Conservation (phyloP, 768 basidiomycete genomes). For the Boletus sensibilis region DNA sequence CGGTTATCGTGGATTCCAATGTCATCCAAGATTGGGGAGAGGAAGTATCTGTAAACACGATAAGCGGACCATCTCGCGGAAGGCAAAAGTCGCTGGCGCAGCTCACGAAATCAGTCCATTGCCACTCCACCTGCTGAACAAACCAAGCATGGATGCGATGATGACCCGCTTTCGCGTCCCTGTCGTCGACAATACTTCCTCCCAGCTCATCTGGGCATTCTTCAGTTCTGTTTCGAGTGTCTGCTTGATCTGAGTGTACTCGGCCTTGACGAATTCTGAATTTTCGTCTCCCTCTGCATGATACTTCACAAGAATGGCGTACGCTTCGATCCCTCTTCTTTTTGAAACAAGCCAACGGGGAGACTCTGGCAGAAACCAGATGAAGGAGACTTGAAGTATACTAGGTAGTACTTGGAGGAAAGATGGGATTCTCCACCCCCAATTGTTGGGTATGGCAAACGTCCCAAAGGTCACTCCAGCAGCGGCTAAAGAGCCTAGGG, state of each 20-base stretch:
- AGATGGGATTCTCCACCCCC: conserved; percentile 64
- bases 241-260: conserved; percentile 55
- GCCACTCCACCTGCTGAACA: conserved; percentile 14
- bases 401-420: conserved; percentile 58
- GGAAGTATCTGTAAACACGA: conserved; percentile 1
- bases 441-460: conserved; percentile 54
- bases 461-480: conserved; percentile 60
- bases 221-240: conserved; percentile 40
- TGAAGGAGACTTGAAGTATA: conserved; percentile 51
- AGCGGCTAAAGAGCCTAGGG: conserved; percentile 28
- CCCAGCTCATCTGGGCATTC: neutral
- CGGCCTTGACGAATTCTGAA: conserved; percentile 56
- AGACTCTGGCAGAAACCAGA: conserved; percentile 59
- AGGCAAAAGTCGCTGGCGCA: neutral
- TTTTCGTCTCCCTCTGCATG: conserved; percentile 55
- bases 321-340: conserved; percentile 50
- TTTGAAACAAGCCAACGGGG: conserved; percentile 63
- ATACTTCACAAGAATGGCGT: conserved; percentile 49
- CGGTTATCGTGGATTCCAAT: conserved; percentile 17
- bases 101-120: conserved; percentile 9
- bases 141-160: conserved; percentile 7
- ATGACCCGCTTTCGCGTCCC: conserved; percentile 20
- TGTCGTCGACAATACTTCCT: neutral
- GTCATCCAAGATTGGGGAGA: conserved; percentile 11
- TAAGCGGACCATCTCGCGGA: neutral